Conservation (phyloP, 768 basidiomycete species). For the Leccinum subgranulosum region DNA sequence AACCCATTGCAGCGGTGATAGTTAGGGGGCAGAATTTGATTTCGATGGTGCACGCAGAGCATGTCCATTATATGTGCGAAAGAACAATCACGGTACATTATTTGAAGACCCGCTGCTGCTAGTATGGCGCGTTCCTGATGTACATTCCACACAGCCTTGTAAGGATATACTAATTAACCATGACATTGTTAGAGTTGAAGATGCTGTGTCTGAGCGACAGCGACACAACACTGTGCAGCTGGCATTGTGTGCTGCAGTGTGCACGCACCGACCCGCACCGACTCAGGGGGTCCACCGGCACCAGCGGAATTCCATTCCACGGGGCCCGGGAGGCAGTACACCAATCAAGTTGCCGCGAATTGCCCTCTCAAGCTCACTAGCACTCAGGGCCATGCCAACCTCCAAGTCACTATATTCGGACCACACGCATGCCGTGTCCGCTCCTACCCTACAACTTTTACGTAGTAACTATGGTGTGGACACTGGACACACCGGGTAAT, state of each 20-base stretch:
- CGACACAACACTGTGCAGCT: background rate
- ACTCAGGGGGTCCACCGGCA: too few species aligned
- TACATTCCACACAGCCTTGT: background rate
- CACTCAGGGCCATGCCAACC: too few species aligned
- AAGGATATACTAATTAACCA: background rate
- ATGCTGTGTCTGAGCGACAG: background rate
- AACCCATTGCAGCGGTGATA: background rate
- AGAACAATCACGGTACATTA: background rate
- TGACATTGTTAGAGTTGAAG: background rate
- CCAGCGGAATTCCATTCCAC: background rate
- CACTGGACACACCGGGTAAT: too few species aligned
- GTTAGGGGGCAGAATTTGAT: background rate
- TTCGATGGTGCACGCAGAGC: background rate
- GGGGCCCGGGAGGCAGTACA: slow-evolving; percentile 1
- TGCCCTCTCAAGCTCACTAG: background rate
- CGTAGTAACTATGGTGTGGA: too few species aligned
- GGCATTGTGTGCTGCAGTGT: too few species aligned
- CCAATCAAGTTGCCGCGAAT: background rate
- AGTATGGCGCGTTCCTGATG: background rate
- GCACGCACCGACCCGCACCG: too few species aligned
- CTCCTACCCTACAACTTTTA: background rate
- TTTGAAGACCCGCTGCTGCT: background rate
- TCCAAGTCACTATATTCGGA: too few species aligned
- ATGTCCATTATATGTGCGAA: background rate
- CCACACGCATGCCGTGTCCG: background rate